These are phyloP conservation scores for Rhodotorula toruloides DNA, from an alignment of 768 basidiomycete genomes.

Conservation along the genomic window DNA sequence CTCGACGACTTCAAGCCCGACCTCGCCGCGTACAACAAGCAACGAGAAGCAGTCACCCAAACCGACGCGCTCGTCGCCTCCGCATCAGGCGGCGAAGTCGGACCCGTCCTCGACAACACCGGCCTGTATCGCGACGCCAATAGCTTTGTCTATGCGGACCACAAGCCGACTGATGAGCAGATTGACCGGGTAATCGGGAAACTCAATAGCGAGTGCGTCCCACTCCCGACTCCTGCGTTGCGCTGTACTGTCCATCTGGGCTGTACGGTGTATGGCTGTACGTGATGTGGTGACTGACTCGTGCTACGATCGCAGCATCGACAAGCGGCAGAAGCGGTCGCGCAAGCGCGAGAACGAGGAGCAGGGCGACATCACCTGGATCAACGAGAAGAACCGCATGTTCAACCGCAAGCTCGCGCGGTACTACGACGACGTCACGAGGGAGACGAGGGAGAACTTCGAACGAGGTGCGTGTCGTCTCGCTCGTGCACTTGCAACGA, in stretches of 20 bases:
- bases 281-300: neutral
- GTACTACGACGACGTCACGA: constrained; percentile 96
- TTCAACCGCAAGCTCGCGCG: constrained; percentile 88
- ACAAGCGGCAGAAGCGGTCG: constrained; percentile 84
- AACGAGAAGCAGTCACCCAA: constrained; percentile 65
- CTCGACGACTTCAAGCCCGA: constrained; percentile 83
- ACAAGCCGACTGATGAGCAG: constrained; percentile 89
- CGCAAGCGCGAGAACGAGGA: constrained; percentile 85
- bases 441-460: constrained; percentile 94
- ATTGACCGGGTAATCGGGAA: constrained; percentile 86
- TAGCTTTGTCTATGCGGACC: constrained; percentile 86
- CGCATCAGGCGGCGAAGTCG: constrained; percentile 46
- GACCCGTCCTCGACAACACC: constrained; percentile 49
- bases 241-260: too few species aligned
- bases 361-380: constrained; percentile 94
- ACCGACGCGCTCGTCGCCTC: constrained; percentile 46
- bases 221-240: neutral
- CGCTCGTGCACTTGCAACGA: neutral
- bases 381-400: constrained; percentile 46
- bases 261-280: too few species aligned
- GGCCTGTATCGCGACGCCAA: constrained; percentile 90
- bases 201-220: constrained; percentile 86
- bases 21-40: constrained; percentile 74
- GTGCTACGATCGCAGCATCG: constrained; percentile 55
- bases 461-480: constrained; percentile 76